These are phyloP conservation scores for Globisporangium nagaii DNA, from an alignment of 352 stramenopile genomes.

Conservation along the genomic window DNA sequence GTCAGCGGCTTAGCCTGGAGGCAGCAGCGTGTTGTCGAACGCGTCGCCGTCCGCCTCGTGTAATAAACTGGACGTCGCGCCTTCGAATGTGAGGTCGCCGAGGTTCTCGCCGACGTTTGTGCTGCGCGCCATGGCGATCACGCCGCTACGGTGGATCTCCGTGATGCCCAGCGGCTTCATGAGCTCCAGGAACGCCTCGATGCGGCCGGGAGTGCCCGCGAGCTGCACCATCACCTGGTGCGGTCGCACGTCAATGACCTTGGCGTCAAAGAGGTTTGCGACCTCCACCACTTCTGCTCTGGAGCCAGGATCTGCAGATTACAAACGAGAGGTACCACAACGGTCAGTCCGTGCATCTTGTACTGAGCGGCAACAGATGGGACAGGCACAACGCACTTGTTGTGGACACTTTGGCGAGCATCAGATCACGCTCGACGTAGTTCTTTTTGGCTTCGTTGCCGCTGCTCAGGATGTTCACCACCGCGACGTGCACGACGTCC, in stretches of 20 bases:
- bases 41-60: constrained; percentile 55
- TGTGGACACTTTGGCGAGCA: constrained; percentile 84
- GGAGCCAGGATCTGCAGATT: constrained; percentile 40
- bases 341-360: background rate
- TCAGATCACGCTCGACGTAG: constrained; percentile 84
- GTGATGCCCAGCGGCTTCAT: constrained; percentile 79
- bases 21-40: constrained; percentile 62
- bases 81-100: constrained; percentile 64
- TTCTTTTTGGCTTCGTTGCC: constrained; percentile 60
- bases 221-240: constrained; percentile 84
- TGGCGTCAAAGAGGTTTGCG: constrained; percentile 80
- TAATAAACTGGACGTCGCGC: constrained; percentile 66
- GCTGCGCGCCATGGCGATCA: constrained; percentile 81
- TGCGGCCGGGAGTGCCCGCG: constrained; percentile 64
- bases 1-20: constrained; percentile 41
- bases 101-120: constrained; percentile 60
- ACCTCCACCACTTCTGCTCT: constrained; percentile 76
- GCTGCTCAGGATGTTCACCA: constrained; percentile 82
- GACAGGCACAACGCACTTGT: constrained; percentile 32
- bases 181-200: constrained; percentile 79
- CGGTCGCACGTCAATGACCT: constrained; percentile 80
- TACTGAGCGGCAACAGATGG: background rate
- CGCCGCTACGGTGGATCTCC: constrained; percentile 79
- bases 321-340: background rate
- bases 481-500: constrained; percentile 81